Evolutionary conservation across 2,329 filamentous ascomycete genomes (phyloP).

Genomic region (Allantophomopsis cytisporea): DNA sequence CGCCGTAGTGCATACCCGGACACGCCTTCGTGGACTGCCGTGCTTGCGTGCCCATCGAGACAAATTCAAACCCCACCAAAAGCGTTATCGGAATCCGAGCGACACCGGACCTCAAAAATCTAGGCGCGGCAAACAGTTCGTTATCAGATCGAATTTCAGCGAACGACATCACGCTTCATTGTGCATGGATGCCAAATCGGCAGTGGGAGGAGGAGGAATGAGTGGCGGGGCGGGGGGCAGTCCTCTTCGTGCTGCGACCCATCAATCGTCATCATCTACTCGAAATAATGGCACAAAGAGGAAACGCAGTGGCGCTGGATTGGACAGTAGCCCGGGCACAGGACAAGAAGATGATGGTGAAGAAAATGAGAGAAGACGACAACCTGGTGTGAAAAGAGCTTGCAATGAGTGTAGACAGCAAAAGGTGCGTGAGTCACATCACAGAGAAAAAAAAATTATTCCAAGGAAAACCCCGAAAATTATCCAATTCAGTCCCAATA

Average conservation of each 20-base stretch:
- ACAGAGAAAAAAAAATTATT: not conserved
- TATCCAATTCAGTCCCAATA: not conserved
- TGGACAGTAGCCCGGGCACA: constrained; percentile 50
- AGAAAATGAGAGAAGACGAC: constrained; percentile 45
- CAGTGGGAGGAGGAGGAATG: not conserved
- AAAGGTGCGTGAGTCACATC: constrained; percentile 44
- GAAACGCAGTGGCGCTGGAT: constrained; percentile 38
- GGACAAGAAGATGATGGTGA: constrained; percentile 38
- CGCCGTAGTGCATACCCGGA: too few relatives aligned
- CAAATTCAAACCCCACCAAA: too few relatives aligned
- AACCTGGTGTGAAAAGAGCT: constrained; percentile 61
- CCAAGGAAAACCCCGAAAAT: constrained; percentile 2
- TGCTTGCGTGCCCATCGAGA: too few relatives aligned
- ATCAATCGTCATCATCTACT: not conserved
- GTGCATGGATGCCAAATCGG: constrained; percentile 1
- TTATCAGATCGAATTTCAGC: too few relatives aligned
- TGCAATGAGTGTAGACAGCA: constrained; percentile 80
- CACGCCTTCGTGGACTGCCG: too few relatives aligned
- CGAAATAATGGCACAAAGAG: constrained; percentile 27
- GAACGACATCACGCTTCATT: not conserved
- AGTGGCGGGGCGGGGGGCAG: not conserved
- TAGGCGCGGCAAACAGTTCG: too few relatives aligned
- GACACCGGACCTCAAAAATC: not conserved
- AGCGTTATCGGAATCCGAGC: not conserved
- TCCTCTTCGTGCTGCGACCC: not conserved